These are phyloP conservation scores for Magnolia changhungtana DNA, from an alignment of 164 flowering plant species.

Conservation along the genomic window DNA sequence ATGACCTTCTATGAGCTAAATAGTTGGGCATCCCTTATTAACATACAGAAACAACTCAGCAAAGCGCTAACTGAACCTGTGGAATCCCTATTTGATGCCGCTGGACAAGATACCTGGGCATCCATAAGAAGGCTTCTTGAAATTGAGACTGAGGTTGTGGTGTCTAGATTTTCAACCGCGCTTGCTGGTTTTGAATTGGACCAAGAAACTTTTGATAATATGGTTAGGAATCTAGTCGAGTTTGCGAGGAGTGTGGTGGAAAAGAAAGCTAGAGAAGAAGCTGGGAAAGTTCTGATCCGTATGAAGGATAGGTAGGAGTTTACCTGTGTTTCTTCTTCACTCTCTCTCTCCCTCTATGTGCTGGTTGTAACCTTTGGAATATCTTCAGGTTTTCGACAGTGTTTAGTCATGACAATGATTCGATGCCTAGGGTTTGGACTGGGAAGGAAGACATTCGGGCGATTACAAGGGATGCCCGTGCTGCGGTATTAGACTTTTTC, in stretches of 20 bases:
- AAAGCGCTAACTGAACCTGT: conserved; percentile 51
- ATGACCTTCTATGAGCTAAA: not conserved
- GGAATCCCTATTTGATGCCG: conserved; percentile 53
- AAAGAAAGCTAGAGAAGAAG: conserved; percentile 74
- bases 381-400: conserved; percentile 52
- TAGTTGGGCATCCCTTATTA: not conserved
- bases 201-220: conserved; percentile 29
- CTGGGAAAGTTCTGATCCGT: conserved; percentile 58
- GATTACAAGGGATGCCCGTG: conserved; percentile 60
- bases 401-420: conserved; percentile 63
- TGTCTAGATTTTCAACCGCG: conserved; percentile 35
- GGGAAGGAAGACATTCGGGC: conserved; percentile 69
- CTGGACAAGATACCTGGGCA: conserved; percentile 56
- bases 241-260: conserved; percentile 56
- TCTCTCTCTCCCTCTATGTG: not conserved
- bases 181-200: conserved; percentile 65
- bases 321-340: not conserved
- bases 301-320: conserved; percentile 73
- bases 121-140: conserved; percentile 59
- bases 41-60: conserved; percentile 43
- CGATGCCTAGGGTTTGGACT: conserved; percentile 84
- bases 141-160: conserved; percentile 56
- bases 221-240: conserved; percentile 40
- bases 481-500: conserved; percentile 38
- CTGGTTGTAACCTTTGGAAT: not conserved